These are phyloP conservation scores for Metschnikowia borealis DNA, from an alignment of 805 yeast genomes.

Conservation along the genomic window DNA sequence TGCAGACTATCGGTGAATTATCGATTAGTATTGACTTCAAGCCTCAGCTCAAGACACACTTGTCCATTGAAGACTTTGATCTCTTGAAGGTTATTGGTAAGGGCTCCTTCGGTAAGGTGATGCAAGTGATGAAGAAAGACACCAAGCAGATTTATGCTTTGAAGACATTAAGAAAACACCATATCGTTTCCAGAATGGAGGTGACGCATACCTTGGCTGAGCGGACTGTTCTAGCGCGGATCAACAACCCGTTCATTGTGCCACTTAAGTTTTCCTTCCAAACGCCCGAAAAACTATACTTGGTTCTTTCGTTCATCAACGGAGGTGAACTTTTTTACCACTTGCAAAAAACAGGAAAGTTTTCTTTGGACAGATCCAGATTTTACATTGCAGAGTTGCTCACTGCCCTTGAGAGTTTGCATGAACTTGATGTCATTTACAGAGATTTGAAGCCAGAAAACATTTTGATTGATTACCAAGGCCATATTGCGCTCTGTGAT, in stretches of 20 bases:
- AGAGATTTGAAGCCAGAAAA: constrained; percentile 96
- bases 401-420: constrained; percentile 89
- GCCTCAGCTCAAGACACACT: constrained; percentile 56
- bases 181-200: constrained; percentile 89
- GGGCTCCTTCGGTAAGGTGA: constrained; percentile 97
- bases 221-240: constrained; percentile 89
- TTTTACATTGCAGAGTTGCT: constrained; percentile 92
- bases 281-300: constrained; percentile 89
- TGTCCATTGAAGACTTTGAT: constrained; percentile 89
- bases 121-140: constrained; percentile 96
- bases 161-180: constrained; percentile 90
- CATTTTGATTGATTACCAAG: constrained; percentile 89
- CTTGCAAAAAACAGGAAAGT: constrained; percentile 84
- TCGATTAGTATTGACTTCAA: constrained; percentile 66
- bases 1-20: constrained; percentile 47
- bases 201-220: constrained; percentile 96
- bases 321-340: constrained; percentile 97
- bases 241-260: constrained; percentile 91
- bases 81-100: constrained; percentile 93
- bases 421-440: constrained; percentile 87
- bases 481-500: constrained; percentile 96
- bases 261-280: constrained; percentile 96
- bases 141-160: constrained; percentile 92
- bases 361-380: constrained; percentile 82
- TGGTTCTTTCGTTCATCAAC: constrained; percentile 88